Base-by-base conservation (phyloP, 1,284 basidiomycete genomes). In the Rhizoctonia solani region DNA sequence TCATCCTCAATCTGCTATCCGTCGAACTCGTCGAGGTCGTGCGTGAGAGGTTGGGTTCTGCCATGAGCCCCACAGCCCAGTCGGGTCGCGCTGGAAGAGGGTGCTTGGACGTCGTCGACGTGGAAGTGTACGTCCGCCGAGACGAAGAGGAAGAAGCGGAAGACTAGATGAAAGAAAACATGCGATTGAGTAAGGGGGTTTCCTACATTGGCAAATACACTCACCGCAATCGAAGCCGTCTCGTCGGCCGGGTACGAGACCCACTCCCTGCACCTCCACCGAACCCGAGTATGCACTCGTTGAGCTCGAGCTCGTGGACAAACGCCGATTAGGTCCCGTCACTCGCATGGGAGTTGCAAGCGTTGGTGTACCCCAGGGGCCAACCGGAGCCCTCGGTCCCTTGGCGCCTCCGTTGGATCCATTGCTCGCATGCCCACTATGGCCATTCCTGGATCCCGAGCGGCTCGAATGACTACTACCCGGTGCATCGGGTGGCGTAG, bases 61-160 rank as follows among this genome's bases (percentile, higher is more conserved):
- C 83, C 74, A 87, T 88, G 34, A 92, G 79, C 5, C 89, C 89
- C 11, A 92, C 88, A 19, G 90, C 90, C 89, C 89, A 92, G 74
- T 92, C 89, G 42, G 89, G 89, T 68, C 89, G 82, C 3, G 88
- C 78, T 11, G 89, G 89, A 50, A 92, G 80, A 25, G 89, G 89
- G 73, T 92, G 89, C 73, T 87, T 85, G 37, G 87, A 87, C 1
- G 88, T 87, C 0, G 85, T 77, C 1, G 78, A 76, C 3, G 83
- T 87, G 29, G 88, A 89, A 0, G 87, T 88, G 71, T 83, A 89
- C 5, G 88, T 88, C 71, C 84, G 82, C 53, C 86, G 82, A 49
- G 89, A 90, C 11, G 88, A 89, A 1, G 89, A 90, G 2, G 89
- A 90, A 1, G 86, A 87, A 11, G 86, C 86, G 27, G 88, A 89